phyloP scores from a whole-genome alignment of 2,329 filamentous ascomycete genomes.

The Diaporthe citriasiana region DNA sequence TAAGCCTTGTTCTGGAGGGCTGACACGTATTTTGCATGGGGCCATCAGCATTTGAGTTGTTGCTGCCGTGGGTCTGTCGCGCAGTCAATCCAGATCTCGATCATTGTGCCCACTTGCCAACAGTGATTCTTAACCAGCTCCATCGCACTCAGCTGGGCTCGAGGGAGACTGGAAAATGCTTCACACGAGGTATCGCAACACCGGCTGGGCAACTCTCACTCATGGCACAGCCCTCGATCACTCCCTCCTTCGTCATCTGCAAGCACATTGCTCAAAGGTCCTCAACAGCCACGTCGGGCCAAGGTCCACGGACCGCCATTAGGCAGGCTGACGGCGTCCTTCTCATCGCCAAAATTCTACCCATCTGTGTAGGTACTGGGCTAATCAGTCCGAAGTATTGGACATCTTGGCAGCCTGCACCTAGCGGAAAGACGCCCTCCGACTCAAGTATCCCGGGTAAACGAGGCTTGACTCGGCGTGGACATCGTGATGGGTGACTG shows the following conservation, averaged over 20 bases:
- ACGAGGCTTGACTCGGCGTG: slow-evolving; percentile 1
- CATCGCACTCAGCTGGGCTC: not conserved
- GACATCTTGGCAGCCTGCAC: not conserved
- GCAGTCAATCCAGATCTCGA: too few species aligned
- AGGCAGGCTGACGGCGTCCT: not conserved
- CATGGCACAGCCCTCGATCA: not conserved
- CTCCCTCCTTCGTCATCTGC: not conserved
- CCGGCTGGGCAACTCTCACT: not conserved
- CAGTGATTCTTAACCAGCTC: not conserved
- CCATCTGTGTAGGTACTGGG: not conserved
- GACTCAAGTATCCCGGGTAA: not conserved
- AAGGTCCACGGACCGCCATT: not conserved
- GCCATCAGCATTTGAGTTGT: not conserved
- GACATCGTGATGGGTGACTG: not conserved
- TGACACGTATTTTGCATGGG: not conserved
- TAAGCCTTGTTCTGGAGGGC: not conserved
- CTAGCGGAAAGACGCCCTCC: not conserved
- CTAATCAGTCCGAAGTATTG: not conserved
- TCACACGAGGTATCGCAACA: not conserved
- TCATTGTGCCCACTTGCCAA: not conserved
- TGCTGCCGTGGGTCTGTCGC: not conserved
- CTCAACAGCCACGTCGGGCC: not conserved
- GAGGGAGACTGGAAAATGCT: not conserved
- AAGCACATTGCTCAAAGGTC: not conserved
- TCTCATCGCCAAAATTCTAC: not conserved